These are phyloP conservation scores for Calycina herbarum DNA, from an alignment of 2,329 filamentous ascomycete genomes.

Conservation along the genomic window DNA sequence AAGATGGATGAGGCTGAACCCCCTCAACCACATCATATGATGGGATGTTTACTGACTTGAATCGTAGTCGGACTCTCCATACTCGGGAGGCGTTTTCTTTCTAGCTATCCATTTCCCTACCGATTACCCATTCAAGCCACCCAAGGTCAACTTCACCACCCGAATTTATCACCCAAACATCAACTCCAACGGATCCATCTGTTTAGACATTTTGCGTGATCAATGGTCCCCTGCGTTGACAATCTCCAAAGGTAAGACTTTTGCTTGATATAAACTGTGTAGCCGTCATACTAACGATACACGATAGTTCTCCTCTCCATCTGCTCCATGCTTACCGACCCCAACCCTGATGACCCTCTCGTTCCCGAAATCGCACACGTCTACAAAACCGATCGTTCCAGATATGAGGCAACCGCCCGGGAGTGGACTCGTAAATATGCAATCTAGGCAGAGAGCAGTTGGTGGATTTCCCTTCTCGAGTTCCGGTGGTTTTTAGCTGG, in stretches of 20 bases:
- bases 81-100: conserved; percentile 98
- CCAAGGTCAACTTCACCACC: conserved; percentile 99
- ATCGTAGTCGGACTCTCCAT: conserved; percentile 84
- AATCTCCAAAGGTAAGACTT: conserved; percentile 84
- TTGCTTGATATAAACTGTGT: neutral
- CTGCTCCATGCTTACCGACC: conserved; percentile 99
- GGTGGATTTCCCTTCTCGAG: conserved; percentile 26
- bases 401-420: conserved; percentile 93
- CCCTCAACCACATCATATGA: conserved; percentile 20
- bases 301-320: conserved; percentile 86
- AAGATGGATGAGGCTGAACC: conserved; percentile 21
- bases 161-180: conserved; percentile 99
- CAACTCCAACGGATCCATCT: conserved; percentile 99
- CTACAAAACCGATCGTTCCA: conserved; percentile 96
- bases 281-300: neutral
- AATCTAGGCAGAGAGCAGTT: conserved; percentile 57
- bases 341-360: conserved; percentile 97
- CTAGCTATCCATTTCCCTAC: conserved; percentile 98
- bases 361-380: conserved; percentile 99
- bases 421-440: conserved; percentile 99
- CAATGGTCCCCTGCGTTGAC: conserved; percentile 99
- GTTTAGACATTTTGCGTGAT: conserved; percentile 95
- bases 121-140: conserved; percentile 99
- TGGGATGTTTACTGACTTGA: conserved; percentile 25
- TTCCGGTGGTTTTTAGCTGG: conserved; percentile 32